phyloP scores from a whole-genome alignment of 1,284 basidiomycete species.

The Cutaneotrichosporon cavernicola region DNA sequence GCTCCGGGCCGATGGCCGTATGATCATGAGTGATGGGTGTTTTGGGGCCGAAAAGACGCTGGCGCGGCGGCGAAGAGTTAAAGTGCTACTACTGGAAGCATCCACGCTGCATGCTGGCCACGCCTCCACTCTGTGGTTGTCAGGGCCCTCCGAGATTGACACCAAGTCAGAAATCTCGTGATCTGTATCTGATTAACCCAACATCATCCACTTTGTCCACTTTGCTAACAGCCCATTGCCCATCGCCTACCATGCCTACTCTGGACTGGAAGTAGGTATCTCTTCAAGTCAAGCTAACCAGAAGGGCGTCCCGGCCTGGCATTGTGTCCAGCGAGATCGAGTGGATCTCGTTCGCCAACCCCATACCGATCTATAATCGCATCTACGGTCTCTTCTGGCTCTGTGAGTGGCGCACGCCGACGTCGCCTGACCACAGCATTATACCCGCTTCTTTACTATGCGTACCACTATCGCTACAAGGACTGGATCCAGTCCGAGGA shows the following conservation, averaged over 20 bases:
- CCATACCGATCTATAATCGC: constrained; percentile 73
- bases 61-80: background rate
- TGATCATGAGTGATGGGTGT: background rate
- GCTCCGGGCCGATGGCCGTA: background rate
- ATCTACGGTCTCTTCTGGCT: constrained; percentile 80
- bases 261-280: constrained; percentile 12
- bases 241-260: background rate
- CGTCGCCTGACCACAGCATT: constrained; percentile 54
- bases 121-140: background rate
- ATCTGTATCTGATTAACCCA: background rate
- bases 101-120: background rate
- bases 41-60: background rate
- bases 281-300: background rate
- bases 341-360: constrained; percentile 72
- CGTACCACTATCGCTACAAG: constrained; percentile 82
- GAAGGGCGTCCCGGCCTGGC: constrained; percentile 31
- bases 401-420: constrained; percentile 22
- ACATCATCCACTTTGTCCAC: background rate
- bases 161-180: background rate
- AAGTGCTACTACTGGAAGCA: background rate
- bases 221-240: background rate
- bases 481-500: constrained; percentile 88
- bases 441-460: constrained; percentile 87
- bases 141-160: background rate
- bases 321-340: constrained; percentile 83